phyloP scores from a whole-genome alignment of 306 rosid species.

The Senna siamea region DNA sequence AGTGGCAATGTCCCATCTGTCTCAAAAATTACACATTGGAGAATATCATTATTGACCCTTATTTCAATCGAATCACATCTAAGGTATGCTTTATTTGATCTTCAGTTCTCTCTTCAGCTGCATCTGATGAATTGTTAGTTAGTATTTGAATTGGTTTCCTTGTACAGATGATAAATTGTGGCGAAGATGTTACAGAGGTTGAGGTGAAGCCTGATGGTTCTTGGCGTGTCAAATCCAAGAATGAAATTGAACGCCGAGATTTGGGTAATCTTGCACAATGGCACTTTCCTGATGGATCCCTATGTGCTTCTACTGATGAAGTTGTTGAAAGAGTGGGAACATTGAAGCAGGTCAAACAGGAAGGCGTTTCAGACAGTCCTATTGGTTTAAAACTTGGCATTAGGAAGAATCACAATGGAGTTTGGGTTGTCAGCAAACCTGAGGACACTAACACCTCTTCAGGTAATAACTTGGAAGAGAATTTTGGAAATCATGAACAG shows the following conservation, averaged over 20 bases:
- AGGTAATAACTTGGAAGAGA: constrained; percentile 57
- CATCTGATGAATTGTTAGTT: constrained; percentile 14
- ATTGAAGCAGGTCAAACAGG: constrained; percentile 75
- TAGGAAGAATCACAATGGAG: constrained; percentile 74
- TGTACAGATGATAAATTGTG: constrained; percentile 84
- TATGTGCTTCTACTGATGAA: constrained; percentile 49
- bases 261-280: constrained; percentile 75
- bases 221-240: constrained; percentile 91
- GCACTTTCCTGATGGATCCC: constrained; percentile 80
- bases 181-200: constrained; percentile 84
- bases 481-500: constrained; percentile 61
- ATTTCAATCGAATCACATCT: constrained; percentile 81
- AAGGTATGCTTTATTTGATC: constrained; percentile 54
- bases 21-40: constrained; percentile 90
- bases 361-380: constrained; percentile 78
- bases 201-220: constrained; percentile 97
- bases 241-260: constrained; percentile 76
- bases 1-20: constrained; percentile 99
- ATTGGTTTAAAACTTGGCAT: constrained; percentile 75
- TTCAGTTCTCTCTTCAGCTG: constrained; percentile 13
- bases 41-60: constrained; percentile 85
- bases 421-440: constrained; percentile 89
- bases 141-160: constrained; percentile 21
- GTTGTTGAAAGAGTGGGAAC: constrained; percentile 58
- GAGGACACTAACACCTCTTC: constrained; percentile 64